Conservation (phyloP, 2,329 filamentous ascomycete genomes). For the Colletotrichum sp. region DNA sequence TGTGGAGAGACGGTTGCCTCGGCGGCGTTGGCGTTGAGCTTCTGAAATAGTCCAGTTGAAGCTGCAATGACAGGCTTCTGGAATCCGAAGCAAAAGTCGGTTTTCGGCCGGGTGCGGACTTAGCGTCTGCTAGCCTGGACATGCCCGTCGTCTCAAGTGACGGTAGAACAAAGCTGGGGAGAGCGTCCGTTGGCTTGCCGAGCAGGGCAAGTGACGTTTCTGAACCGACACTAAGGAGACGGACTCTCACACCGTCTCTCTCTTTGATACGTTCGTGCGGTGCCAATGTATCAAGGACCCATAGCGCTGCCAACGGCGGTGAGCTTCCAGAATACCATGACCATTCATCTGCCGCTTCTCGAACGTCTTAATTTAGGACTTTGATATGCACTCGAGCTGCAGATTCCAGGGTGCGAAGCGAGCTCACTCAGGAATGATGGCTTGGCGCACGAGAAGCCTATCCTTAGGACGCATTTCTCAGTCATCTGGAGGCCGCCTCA, state of each 20-base stretch:
- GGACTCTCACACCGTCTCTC: background rate
- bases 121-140: background rate
- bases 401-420: background rate
- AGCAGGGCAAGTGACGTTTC: background rate
- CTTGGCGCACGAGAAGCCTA: background rate
- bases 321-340: constrained; percentile 15
- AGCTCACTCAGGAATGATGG: background rate
- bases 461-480: background rate
- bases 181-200: background rate
- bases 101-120: background rate
- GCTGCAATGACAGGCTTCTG: background rate
- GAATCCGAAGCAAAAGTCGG: background rate
- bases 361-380: constrained; percentile 13
- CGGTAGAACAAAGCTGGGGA: constrained; percentile 2
- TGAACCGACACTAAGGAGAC: background rate
- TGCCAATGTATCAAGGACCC: background rate
- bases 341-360: constrained; percentile 10
- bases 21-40: background rate
- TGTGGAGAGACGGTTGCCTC: background rate
- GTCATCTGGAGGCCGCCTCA: background rate
- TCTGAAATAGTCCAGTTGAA: background rate
- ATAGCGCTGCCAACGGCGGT: constrained; percentile 7
- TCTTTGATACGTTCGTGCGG: background rate
- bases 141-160: constrained; percentile 2
- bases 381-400: background rate